These are phyloP conservation scores for Actinomortierella wolfii DNA, from an alignment of 371 early-diverging fungal genomes.

Conservation along the genomic window DNA sequence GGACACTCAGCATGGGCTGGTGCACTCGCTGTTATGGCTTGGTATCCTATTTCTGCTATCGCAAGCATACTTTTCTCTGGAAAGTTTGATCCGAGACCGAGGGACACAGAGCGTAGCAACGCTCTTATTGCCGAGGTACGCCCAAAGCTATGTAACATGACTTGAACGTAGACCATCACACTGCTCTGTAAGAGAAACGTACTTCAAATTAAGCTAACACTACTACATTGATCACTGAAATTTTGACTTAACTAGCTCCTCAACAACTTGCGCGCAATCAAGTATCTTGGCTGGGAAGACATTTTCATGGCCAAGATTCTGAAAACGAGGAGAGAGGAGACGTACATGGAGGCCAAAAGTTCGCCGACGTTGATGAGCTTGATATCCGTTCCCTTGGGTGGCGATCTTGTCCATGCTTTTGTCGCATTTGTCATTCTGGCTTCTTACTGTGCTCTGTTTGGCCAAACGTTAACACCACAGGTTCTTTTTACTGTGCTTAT, in stretches of 20 bases:
- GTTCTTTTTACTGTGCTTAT: constrained; percentile 34
- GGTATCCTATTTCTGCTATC: constrained; percentile 45
- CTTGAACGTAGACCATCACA: background rate
- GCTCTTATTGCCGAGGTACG: constrained; percentile 42
- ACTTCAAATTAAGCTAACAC: no score
- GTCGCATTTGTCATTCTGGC: constrained; percentile 21
- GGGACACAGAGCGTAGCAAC: constrained; percentile 26
- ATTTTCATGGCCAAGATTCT: constrained; percentile 22
- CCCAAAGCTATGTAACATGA: background rate
- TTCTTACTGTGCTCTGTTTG: constrained; percentile 18
- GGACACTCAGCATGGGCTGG: constrained; percentile 37
- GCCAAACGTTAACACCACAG: constrained; percentile 25
- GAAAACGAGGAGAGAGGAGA: constrained; percentile 27
- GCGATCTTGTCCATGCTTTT: constrained; percentile 41
- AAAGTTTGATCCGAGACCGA: constrained; percentile 29
- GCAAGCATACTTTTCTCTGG: constrained; percentile 44
- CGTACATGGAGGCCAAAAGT: constrained; percentile 19
- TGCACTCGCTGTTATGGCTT: constrained; percentile 26
- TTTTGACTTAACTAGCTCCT: constrained; percentile 20
- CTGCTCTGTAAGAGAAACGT: background rate
- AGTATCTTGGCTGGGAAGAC: constrained; percentile 42
- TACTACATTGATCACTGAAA: background rate
- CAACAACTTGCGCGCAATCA: constrained; percentile 40
- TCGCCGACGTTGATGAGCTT: constrained; percentile 36
- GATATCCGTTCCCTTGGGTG: constrained; percentile 43